phyloP scores from a whole-genome alignment of 1,284 basidiomycete genomes.

The Marasmius oreades region DNA sequence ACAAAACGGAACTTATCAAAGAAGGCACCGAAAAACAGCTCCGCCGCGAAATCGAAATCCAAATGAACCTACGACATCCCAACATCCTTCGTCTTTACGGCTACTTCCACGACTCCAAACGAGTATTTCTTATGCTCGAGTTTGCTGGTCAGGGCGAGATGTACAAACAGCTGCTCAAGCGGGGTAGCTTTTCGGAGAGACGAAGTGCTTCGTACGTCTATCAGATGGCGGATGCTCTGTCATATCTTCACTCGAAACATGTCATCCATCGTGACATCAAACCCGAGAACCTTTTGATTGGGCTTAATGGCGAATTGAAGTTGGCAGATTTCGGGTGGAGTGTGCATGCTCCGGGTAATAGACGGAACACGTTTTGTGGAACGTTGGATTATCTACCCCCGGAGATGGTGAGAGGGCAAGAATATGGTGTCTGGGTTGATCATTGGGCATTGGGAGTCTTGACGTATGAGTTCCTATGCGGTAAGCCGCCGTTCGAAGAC shows the following conservation, averaged over 20 bases:
- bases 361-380: slow-evolving; percentile 88
- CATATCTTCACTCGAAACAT: slow-evolving; percentile 93
- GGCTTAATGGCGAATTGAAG: slow-evolving; percentile 96
- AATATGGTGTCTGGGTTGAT: slow-evolving; percentile 88
- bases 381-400: slow-evolving; percentile 97
- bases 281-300: slow-evolving; percentile 94
- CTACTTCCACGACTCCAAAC: slow-evolving; percentile 66
- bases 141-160: slow-evolving; percentile 66
- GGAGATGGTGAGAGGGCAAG: slow-evolving; percentile 94
- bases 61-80: slow-evolving; percentile 92
- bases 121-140: slow-evolving; percentile 67
- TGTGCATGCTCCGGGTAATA: slow-evolving; percentile 93
- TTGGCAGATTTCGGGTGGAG: slow-evolving; percentile 99
- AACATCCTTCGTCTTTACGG: slow-evolving; percentile 83
- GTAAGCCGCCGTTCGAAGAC: slow-evolving; percentile 94
- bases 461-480: slow-evolving; percentile 92
- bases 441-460: slow-evolving; percentile 97
- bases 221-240: slow-evolving; percentile 97
- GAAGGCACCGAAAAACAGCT: slow-evolving; percentile 59
- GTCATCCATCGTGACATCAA: slow-evolving; percentile 99
- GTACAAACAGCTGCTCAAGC: slow-evolving; percentile 91
- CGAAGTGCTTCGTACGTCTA: slow-evolving; percentile 73
- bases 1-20: slow-evolving; percentile 68
- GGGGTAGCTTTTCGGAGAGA: slow-evolving; percentile 29
- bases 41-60: slow-evolving; percentile 97